A percentile compares a stretch with the other conserved stretches of the same genome.
These are phyloP conservation scores for Botrytis cinerea DNA, from an alignment of 2,329 filamentous ascomycete species.

Conservation along the genomic window DNA sequence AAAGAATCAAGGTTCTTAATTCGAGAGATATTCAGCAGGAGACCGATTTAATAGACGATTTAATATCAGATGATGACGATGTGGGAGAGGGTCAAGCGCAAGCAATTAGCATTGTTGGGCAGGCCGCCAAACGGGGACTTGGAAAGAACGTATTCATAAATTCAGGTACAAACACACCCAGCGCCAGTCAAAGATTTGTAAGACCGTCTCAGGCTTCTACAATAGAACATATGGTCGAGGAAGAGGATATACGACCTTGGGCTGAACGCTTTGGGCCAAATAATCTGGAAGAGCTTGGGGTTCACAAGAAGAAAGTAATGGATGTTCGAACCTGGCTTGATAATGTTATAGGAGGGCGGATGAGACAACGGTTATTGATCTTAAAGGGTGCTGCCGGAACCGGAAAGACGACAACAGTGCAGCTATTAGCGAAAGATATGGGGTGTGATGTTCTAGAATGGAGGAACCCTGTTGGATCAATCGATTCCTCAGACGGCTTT, in stretches of 20 bases:
- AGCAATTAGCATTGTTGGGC: slow-evolving; percentile 56
- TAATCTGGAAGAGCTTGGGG: slow-evolving; percentile 79
- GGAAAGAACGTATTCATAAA: slow-evolving; percentile 41
- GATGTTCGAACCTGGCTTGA: slow-evolving; percentile 85
- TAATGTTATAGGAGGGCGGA: slow-evolving; percentile 65
- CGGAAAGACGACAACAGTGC: slow-evolving; percentile 87
- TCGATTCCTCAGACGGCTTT: slow-evolving; percentile 60
- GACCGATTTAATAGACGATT: slow-evolving; percentile 45
- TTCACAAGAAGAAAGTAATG: slow-evolving; percentile 90
- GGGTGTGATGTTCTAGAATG: slow-evolving; percentile 81
- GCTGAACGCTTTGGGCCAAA: slow-evolving; percentile 78
- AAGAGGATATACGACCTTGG: slow-evolving; percentile 73
- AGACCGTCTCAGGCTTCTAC: slow-evolving; percentile 43
- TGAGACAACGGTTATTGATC: slow-evolving; percentile 73
- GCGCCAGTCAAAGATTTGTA: slow-evolving; percentile 55
- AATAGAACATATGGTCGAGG: slow-evolving; percentile 35
- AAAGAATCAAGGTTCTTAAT: slow-evolving; percentile 42
- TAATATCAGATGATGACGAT: slow-evolving; percentile 62
- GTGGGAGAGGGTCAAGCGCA: slow-evolving; percentile 52
- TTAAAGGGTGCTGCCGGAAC: slow-evolving; percentile 89
- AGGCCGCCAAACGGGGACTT: slow-evolving; percentile 57
- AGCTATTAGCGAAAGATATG: slow-evolving; percentile 75
- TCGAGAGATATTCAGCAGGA: slow-evolving; percentile 53
- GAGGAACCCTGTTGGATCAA: slow-evolving; percentile 74
- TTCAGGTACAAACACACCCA: slow-evolving; percentile 33